Evolutionary conservation across 768 basidiomycete species (phyloP).

Genomic region (Mrakia frigida): DNA sequence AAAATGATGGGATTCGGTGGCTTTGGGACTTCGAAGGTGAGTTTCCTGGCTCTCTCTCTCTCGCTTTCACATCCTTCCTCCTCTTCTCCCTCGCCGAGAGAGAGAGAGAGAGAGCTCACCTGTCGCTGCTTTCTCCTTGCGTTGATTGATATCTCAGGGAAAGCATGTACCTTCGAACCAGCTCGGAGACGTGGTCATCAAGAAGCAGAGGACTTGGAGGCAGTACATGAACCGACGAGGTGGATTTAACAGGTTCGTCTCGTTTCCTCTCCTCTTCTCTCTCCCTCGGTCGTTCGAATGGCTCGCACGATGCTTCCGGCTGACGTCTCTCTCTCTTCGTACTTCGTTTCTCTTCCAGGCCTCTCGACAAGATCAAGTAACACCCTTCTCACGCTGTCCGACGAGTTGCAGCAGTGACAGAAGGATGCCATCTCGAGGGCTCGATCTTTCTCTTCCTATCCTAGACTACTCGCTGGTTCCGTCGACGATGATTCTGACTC

Average conservation of each 20-base stretch:
- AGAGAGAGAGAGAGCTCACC: too few relatives aligned
- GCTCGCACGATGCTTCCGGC: too few relatives aligned
- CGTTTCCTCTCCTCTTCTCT: not conserved
- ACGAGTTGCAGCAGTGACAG: too few relatives aligned
- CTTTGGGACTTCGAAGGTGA: constrained; percentile 84
- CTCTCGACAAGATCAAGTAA: constrained; percentile 91
- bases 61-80: not conserved
- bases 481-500: too few relatives aligned
- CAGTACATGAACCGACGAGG: constrained; percentile 88
- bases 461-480: too few relatives aligned
- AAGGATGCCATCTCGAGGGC: too few relatives aligned
- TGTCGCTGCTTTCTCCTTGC: too few relatives aligned
- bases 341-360: constrained; percentile 52
- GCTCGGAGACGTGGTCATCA: constrained; percentile 39
- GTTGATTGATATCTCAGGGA: constrained; percentile 54
- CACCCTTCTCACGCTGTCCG: too few relatives aligned
- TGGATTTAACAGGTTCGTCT: constrained; percentile 68
- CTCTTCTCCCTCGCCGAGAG: not conserved
- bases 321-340: not conserved
- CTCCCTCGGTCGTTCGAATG: not conserved
- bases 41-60: not conserved
- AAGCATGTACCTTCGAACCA: constrained; percentile 53
- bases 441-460: too few relatives aligned
- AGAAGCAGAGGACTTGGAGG: constrained; percentile 82
- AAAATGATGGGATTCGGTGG: constrained; percentile 81